Conservation (phyloP, 2,329 filamentous ascomycete genomes). For the Colletotrichum sp. region DNA sequence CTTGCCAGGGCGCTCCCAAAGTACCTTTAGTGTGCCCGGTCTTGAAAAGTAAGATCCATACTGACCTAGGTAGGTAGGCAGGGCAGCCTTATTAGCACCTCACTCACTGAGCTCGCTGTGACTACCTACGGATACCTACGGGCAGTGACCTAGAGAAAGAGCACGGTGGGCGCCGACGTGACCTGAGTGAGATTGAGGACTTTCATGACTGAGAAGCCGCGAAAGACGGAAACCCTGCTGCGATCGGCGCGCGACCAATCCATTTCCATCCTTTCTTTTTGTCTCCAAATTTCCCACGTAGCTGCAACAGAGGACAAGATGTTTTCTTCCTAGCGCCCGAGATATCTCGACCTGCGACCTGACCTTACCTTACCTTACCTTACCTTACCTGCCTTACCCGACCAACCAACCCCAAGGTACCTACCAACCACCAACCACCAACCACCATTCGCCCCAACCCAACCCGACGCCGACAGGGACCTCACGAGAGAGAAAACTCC, state of each 20-base stretch:
- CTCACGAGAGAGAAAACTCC: not conserved
- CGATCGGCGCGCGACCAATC: constrained; percentile 19
- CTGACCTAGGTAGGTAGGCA: too few relatives aligned
- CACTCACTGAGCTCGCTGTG: not conserved
- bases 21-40: not conserved
- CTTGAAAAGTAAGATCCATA: not conserved
- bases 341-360: not conserved
- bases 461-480: not conserved
- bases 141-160: not conserved
- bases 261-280: constrained; percentile 17
- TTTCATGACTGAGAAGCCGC: not conserved
- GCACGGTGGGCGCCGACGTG: not conserved
- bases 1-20: not conserved
- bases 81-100: not conserved
- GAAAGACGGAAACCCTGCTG: not conserved
- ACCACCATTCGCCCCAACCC: not conserved
- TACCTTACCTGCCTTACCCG: not conserved
- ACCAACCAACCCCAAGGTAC: not conserved
- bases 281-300: constrained; percentile 18
- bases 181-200: not conserved
- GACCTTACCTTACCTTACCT: not conserved
- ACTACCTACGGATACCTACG: not conserved
- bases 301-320: constrained; percentile 18
- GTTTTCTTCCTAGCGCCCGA: constrained; percentile 14
- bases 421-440: not conserved